phyloP scores from a whole-genome alignment of 163 green algal species.

The Scenedesmus sp. region DNA sequence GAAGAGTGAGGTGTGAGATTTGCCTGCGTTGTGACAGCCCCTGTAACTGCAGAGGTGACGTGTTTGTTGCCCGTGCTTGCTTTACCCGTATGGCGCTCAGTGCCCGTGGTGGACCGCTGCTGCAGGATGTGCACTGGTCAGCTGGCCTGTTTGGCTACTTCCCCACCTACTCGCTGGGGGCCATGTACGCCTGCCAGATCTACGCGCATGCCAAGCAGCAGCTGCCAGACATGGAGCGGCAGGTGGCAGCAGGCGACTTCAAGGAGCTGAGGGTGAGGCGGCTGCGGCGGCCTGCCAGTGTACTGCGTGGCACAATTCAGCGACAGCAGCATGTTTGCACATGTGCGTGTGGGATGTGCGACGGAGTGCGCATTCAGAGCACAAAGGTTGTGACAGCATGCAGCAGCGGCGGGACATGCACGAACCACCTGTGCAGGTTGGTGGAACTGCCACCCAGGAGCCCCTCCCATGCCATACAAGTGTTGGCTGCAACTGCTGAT shows the following conservation, averaged over 20 bases:
- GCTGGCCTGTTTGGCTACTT: conserved; percentile 89
- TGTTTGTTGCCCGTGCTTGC: no score
- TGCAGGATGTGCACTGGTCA: conserved; percentile 91
- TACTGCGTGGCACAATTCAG: background rate
- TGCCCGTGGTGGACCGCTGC: conserved; percentile 4
- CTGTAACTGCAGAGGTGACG: no score
- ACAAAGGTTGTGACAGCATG: no score
- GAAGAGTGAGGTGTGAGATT: no score
- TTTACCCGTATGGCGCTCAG: no score
- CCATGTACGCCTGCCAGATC: conserved; percentile 88
- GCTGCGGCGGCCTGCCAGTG: background rate
- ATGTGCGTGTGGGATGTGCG: background rate
- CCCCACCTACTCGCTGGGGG: conserved; percentile 90
- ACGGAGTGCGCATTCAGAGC: no score
- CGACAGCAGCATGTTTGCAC: background rate
- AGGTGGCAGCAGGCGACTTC: conserved; percentile 86
- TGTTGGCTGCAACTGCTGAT: background rate
- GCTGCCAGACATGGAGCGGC: conserved; percentile 76
- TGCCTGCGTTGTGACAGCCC: no score
- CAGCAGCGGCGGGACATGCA: background rate
- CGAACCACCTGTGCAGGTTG: background rate
- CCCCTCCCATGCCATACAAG: no score
- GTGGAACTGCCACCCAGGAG: no score
- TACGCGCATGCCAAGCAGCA: conserved; percentile 72
- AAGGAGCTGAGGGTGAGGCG: conserved; percentile 69